Conservation (phyloP, 2,329 filamentous ascomycete genomes). For the Tothia fuscella region DNA sequence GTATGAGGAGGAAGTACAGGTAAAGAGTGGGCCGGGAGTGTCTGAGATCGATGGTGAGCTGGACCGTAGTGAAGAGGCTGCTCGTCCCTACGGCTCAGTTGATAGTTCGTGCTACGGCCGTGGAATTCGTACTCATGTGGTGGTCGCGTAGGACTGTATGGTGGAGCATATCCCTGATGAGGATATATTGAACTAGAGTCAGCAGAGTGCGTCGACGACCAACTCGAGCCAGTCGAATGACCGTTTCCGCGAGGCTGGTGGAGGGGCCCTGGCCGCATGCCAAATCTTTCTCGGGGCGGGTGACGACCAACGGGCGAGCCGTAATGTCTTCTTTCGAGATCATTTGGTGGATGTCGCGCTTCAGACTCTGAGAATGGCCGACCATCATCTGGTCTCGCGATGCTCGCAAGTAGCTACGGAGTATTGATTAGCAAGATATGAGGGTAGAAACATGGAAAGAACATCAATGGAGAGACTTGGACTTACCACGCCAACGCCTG, state of each 20-base stretch:
- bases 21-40: not conserved
- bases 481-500: no score
- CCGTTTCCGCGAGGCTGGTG: not conserved
- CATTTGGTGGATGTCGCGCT: no score
- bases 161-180: not conserved
- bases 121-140: not conserved
- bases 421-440: no score
- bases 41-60: not conserved
- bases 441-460: no score
- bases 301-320: no score
- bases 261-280: no score
- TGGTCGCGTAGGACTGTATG: not conserved
- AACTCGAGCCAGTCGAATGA: constrained; percentile 5
- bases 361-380: no score
- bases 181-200: constrained; percentile 5
- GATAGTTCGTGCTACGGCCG: not conserved
- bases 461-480: no score
- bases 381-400: no score
- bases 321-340: no score
- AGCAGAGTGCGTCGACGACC: constrained; percentile 3
- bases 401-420: no score
- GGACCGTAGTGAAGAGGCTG: not conserved
- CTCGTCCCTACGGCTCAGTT: not conserved
- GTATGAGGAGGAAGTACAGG: not conserved
- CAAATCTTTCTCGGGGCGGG: no score